Percentiles rank a stretch among this genome's conserved stretches.
Evolutionary conservation across 495 filamentous ascomycete genomes (phyloP).

Genomic region (Tuber aestivum): DNA sequence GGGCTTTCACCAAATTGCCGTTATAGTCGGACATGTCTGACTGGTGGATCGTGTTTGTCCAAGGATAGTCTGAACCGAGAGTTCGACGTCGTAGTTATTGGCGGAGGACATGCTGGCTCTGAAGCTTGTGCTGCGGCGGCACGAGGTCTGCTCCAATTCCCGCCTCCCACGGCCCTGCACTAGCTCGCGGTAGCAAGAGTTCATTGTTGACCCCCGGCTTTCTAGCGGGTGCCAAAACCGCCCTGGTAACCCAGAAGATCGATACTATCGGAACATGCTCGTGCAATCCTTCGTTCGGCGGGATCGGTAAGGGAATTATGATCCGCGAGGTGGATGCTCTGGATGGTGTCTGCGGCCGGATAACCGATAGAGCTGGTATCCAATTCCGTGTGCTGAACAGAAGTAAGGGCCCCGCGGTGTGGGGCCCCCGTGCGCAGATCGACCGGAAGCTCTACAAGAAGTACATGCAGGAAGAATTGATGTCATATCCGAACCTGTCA

Average conservation of each 20-base stretch:
- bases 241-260: conserved; percentile 76
- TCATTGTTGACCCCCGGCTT: neutral
- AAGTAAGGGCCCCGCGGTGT: conserved; percentile 89
- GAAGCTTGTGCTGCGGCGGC: conserved; percentile 94
- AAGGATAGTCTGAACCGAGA: conserved; percentile 47
- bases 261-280: conserved; percentile 93
- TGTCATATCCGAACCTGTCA: conserved; percentile 65
- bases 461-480: conserved; percentile 84
- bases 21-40: neutral
- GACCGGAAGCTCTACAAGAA: conserved; percentile 84
- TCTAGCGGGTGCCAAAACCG: conserved; percentile 73
- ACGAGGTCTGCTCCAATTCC: conserved; percentile 44
- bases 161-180: neutral
- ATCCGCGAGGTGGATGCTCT: conserved; percentile 91
- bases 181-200: neutral
- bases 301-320: conserved; percentile 98
- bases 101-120: conserved; percentile 89
- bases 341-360: conserved; percentile 80
- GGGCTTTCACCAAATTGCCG: neutral
- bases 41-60: neutral
- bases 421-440: conserved; percentile 95
- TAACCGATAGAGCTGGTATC: conserved; percentile 88
- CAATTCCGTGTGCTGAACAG: conserved; percentile 86
- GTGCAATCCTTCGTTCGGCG: conserved; percentile 95
- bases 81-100: conserved; percentile 92